Percentiles rank a stretch among this genome's conserved stretches.
Evolutionary conservation across 495 filamentous ascomycete genomes (phyloP).

Genomic region (Glutinoglossum americanum): DNA sequence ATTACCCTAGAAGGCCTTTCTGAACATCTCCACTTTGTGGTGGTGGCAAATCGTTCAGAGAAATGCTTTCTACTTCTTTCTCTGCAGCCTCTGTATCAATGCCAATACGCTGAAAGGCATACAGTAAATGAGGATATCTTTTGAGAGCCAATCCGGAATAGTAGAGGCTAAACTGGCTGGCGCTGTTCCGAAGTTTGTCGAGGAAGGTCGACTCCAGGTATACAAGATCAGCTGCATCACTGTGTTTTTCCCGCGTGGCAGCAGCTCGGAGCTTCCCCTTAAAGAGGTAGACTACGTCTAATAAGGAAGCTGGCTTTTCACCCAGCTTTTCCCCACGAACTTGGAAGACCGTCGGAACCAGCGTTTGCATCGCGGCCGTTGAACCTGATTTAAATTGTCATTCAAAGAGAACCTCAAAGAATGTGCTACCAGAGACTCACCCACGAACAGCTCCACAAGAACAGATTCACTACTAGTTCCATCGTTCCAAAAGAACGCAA

Average conservation of each 20-base stretch:
- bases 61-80: neutral
- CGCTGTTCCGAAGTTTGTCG: neutral
- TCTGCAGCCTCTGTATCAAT: neutral
- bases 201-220: neutral
- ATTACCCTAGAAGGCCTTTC: neutral
- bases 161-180: neutral
- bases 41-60: neutral
- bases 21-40: neutral
- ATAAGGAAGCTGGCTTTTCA: conserved; percentile 7
- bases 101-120: neutral
- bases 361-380: conserved; percentile 8
- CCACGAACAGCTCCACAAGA: conserved; percentile 5
- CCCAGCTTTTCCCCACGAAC: conserved; percentile 9
- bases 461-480: conserved; percentile 4
- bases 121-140: neutral
- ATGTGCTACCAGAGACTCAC: conserved; percentile 1
- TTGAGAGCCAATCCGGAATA: neutral
- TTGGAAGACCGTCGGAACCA: conserved; percentile 4
- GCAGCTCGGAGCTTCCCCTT: conserved; percentile 15
- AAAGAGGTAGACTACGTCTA: conserved; percentile 13
- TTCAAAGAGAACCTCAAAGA: neutral
- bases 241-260: conserved; percentile 10
- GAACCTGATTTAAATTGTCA: conserved; percentile 1
- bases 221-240: conserved; percentile 11
- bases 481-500: conserved; percentile 5